phyloP scores from a whole-genome alignment of 768 basidiomycete genomes.

The Suillus hirtellus region DNA sequence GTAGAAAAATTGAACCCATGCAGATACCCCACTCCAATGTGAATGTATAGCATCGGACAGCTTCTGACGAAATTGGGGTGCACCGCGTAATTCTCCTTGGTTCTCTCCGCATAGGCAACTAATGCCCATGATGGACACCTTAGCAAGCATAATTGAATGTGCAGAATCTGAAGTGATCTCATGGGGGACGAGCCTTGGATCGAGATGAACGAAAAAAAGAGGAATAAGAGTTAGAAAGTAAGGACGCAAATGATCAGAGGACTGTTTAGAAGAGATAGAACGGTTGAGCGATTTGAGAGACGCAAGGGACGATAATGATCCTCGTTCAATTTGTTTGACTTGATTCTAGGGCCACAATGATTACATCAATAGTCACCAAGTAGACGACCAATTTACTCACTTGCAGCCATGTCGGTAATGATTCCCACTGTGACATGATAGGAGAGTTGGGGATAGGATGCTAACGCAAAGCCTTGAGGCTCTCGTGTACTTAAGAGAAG shows the following conservation, averaged over 20 bases:
- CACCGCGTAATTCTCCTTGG: background rate
- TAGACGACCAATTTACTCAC: background rate
- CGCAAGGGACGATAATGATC: background rate
- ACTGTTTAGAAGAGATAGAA: conserved; percentile 3
- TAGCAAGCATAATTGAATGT: conserved; percentile 5
- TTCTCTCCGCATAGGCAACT: conserved; percentile 2
- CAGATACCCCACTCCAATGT: conserved; percentile 2
- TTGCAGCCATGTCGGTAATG: conserved; percentile 2
- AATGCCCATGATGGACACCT: conserved; percentile 3
- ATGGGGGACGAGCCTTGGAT: conserved; percentile 2
- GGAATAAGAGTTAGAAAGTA: conserved; percentile 4
- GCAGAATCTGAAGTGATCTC: background rate
- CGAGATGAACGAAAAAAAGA: conserved; percentile 3
- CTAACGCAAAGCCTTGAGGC: background rate
- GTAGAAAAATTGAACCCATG: conserved; percentile 4
- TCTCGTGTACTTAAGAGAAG: conserved; percentile 1
- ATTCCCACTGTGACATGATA: conserved; percentile 6
- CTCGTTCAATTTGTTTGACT: conserved; percentile 4
- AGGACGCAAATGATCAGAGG: background rate
- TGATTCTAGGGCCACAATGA: background rate
- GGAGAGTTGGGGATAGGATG: background rate
- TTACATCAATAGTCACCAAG: background rate
- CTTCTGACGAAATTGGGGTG: conserved; percentile 5
- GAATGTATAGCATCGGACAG: background rate
- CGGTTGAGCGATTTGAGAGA: conserved; percentile 2